phyloP scores from a whole-genome alignment of 1,139 yeast species.

The Saccharomycopsis crataegensis region DNA sequence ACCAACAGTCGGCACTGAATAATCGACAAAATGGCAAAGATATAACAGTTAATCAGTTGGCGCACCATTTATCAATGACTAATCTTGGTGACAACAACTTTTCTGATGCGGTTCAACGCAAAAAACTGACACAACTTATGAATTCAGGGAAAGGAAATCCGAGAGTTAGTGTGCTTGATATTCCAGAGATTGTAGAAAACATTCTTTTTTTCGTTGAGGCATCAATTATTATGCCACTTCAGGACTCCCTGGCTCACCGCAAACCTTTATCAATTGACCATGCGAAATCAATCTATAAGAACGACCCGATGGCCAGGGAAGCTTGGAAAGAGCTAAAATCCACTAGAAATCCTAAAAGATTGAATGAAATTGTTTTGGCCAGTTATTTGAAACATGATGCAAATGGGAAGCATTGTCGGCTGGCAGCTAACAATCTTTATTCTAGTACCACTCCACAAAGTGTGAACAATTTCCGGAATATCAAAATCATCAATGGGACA shows the following conservation, averaged over 20 bases:
- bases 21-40: neutral
- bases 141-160: neutral
- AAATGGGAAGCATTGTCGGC: neutral
- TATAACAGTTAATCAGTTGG: neutral
- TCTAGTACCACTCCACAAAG: conserved; percentile 21
- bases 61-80: conserved; percentile 6
- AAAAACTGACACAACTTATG: neutral
- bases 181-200: conserved; percentile 14
- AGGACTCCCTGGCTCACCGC: conserved; percentile 33
- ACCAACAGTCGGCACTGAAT: neutral
- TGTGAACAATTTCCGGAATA: conserved; percentile 23
- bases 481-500: conserved; percentile 10
- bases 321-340: conserved; percentile 36
- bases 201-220: conserved; percentile 12
- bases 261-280: conserved; percentile 63
- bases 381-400: conserved; percentile 6
- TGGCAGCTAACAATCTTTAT: conserved; percentile 16
- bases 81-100: neutral
- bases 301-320: conserved; percentile 39
- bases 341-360: conserved; percentile 1
- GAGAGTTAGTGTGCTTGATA: neutral
- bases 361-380: conserved; percentile 5
- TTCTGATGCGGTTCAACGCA: neutral
- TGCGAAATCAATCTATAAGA: conserved; percentile 50
- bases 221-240: conserved; percentile 5